These are phyloP conservation scores for Opeltia flavorubescens DNA, from an alignment of 495 filamentous ascomycete species.

Conservation along the genomic window DNA sequence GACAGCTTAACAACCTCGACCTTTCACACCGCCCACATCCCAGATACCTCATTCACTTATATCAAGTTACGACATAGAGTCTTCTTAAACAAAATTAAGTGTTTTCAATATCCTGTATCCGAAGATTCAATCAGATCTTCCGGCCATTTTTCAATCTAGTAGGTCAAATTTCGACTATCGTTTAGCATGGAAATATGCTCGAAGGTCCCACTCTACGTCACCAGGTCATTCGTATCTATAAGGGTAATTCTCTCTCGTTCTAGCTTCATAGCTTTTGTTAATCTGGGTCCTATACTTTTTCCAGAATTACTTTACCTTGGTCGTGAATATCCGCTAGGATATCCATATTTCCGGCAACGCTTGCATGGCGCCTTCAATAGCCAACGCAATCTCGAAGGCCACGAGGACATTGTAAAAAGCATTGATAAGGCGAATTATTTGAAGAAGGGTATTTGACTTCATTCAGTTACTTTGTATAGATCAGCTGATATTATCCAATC, in stretches of 20 bases:
- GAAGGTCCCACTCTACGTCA: slow-evolving; percentile 48
- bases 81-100: too few species aligned
- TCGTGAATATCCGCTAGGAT: slow-evolving; percentile 77
- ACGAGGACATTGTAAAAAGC: slow-evolving; percentile 56
- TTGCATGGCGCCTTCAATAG: slow-evolving; percentile 74
- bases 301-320: slow-evolving; percentile 75
- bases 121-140: too few species aligned
- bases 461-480: neutral
- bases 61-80: too few species aligned
- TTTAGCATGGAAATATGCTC: too few species aligned
- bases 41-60: too few species aligned
- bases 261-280: neutral
- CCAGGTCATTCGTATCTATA: slow-evolving; percentile 83
- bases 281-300: slow-evolving; percentile 6
- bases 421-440: slow-evolving; percentile 75
- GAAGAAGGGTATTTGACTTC: slow-evolving; percentile 54
- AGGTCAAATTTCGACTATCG: too few species aligned
- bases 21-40: too few species aligned
- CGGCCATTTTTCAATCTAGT: too few species aligned
- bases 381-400: slow-evolving; percentile 54
- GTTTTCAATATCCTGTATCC: too few species aligned
- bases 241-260: slow-evolving; percentile 38
- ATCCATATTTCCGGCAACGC: slow-evolving; percentile 64
- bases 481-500: neutral
- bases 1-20: too few species aligned